Conservation (phyloP, 2,329 filamentous ascomycete genomes). For the Escovopsis sp. region DNA sequence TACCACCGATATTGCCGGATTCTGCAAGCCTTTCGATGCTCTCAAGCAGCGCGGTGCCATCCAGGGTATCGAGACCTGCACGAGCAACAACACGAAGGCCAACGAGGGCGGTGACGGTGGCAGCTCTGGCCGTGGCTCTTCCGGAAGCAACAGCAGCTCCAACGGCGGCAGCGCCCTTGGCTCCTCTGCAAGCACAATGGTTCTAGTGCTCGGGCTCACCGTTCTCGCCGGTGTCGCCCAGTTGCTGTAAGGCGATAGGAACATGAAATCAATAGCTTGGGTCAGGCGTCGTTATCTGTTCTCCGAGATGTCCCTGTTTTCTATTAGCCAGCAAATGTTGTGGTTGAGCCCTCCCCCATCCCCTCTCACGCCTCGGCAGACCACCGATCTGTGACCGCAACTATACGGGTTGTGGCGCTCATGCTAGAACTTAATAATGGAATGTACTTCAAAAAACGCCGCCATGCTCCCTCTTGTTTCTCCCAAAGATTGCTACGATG, state of each 20-base stretch:
- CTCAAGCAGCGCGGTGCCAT: constrained; percentile 23
- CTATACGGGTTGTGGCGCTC: constrained; percentile 12
- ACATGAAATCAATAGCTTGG: constrained; percentile 14
- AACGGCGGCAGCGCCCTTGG: constrained; percentile 25
- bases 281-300: constrained; percentile 22
- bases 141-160: constrained; percentile 12
- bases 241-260: constrained; percentile 29
- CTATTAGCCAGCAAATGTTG: constrained; percentile 19
- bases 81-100: constrained; percentile 34
- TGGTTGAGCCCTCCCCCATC: constrained; percentile 15
- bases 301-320: constrained; percentile 17
- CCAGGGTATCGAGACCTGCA: constrained; percentile 31
- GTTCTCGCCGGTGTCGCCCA: constrained; percentile 32
- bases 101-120: constrained; percentile 28
- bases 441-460: constrained; percentile 18
- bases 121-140: constrained; percentile 13
- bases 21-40: constrained; percentile 37
- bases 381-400: constrained; percentile 5
- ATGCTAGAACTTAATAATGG: constrained; percentile 30
- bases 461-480: constrained; percentile 4
- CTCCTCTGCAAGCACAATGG: constrained; percentile 29
- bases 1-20: constrained; percentile 43
- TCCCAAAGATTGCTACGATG: constrained; percentile 3
- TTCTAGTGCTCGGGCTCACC: constrained; percentile 28
- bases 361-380: constrained; percentile 5